phyloP scores from a whole-genome alignment of 768 basidiomycete species.

The Glaciozyma martinii region DNA sequence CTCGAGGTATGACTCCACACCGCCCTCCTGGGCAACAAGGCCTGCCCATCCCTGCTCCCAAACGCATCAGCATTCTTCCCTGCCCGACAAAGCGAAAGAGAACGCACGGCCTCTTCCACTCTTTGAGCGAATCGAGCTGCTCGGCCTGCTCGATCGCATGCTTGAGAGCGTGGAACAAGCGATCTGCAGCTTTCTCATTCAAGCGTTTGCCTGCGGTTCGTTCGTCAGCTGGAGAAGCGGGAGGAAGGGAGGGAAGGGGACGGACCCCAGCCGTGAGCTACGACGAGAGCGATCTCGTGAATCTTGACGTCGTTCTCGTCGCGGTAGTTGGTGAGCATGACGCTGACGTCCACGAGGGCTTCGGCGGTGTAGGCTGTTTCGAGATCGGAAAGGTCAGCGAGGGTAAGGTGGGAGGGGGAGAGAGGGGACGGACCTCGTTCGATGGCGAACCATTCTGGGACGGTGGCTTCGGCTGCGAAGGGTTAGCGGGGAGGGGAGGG shows the following conservation, averaged over 20 bases:
- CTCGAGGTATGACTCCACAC: slow-evolving; percentile 5
- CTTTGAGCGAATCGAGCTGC: background rate
- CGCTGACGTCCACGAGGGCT: slow-evolving; percentile 26
- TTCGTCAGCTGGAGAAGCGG: background rate
- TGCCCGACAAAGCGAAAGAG: too few relatives aligned
- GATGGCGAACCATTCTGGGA: slow-evolving; percentile 46
- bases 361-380: slow-evolving; percentile 28
- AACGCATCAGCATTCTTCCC: too few relatives aligned
- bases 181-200: background rate
- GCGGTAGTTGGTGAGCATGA: slow-evolving; percentile 24
- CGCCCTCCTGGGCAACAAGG: slow-evolving; percentile 15
- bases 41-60: slow-evolving; percentile 8
- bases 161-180: slow-evolving; percentile 18
- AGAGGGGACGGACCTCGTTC: slow-evolving; percentile 14
- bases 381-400: background rate
- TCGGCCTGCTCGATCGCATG: slow-evolving; percentile 15
- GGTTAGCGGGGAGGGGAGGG: too few relatives aligned
- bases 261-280: slow-evolving; percentile 21
- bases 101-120: slow-evolving; percentile 21
- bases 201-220: background rate
- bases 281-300: slow-evolving; percentile 25
- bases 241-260: too few relatives aligned
- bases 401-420: background rate
- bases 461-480: slow-evolving; percentile 45
- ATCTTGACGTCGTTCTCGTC: slow-evolving; percentile 17